Percentiles rank a stretch among this genome's conserved stretches.
phyloP scores from a whole-genome alignment of 169 alveolate species.

The Plasmodium blacklocki region DNA sequence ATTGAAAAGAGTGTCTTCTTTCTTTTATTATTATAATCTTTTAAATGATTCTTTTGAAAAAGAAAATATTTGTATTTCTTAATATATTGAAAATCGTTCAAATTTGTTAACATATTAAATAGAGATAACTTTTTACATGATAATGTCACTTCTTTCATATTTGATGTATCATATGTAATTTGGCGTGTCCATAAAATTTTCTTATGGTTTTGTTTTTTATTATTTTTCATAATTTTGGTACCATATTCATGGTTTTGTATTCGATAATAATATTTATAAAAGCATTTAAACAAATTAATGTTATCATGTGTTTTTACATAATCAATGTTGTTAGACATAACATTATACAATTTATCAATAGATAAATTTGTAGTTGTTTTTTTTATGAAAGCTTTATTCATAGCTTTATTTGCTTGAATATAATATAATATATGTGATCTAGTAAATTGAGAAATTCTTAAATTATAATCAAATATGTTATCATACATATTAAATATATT shows the following conservation, averaged over 20 bases:
- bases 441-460: conserved; percentile 28
- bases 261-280: conserved; percentile 46
- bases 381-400: background rate
- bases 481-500: conserved; percentile 26
- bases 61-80: conserved; percentile 55
- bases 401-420: conserved; percentile 32
- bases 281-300: conserved; percentile 52
- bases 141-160: too few relatives aligned
- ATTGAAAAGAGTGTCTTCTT: too few relatives aligned
- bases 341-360: conserved; percentile 21
- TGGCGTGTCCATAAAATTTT: background rate
- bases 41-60: conserved; percentile 14
- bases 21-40: background rate
- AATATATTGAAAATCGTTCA: conserved; percentile 41
- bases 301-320: conserved; percentile 16
- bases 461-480: conserved; percentile 62
- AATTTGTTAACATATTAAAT: conserved; percentile 33
- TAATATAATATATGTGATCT: conserved; percentile 34
- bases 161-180: too few relatives aligned
- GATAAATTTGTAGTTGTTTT: conserved; percentile 18
- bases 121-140: too few relatives aligned
- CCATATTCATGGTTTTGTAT: conserved; percentile 11
- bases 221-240: conserved; percentile 1
- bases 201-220: conserved; percentile 1
- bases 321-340: conserved; percentile 31